Evolutionary conservation across 2,329 filamentous ascomycete species (phyloP).

Genomic region (Xylaria sp.): DNA sequence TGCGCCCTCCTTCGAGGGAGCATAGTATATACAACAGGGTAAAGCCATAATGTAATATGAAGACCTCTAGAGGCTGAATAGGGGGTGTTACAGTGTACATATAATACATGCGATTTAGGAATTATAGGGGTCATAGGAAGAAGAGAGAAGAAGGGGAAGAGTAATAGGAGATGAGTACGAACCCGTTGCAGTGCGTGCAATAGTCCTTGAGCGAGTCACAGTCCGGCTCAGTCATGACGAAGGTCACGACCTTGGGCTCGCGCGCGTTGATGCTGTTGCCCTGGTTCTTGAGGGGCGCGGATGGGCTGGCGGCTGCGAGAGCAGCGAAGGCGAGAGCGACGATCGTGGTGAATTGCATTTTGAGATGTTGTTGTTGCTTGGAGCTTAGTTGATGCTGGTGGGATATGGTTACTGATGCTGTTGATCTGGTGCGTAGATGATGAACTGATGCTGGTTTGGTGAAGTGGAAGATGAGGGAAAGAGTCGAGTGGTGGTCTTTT

Average conservation of each 20-base stretch:
- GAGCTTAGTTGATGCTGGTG: not conserved
- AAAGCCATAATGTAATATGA: not conserved
- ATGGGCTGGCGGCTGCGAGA: slow-evolving; percentile 36
- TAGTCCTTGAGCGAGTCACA: slow-evolving; percentile 41
- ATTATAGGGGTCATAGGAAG: no score
- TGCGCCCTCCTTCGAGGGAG: not conserved
- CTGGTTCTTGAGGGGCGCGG: slow-evolving; percentile 4
- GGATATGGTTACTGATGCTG: not conserved
- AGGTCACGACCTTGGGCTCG: slow-evolving; percentile 10
- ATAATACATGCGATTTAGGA: not conserved
- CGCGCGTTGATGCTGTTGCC: not conserved
- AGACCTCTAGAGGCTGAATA: no score
- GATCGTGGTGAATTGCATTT: slow-evolving; percentile 39
- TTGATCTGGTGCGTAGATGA: not conserved
- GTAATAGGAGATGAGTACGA: slow-evolving; percentile 16
- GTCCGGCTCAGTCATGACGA: slow-evolving; percentile 39
- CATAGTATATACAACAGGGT: no score
- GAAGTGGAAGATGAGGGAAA: not conserved
- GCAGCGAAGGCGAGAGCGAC: slow-evolving; percentile 40
- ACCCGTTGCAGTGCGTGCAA: slow-evolving; percentile 43
- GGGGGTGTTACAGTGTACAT: no score
- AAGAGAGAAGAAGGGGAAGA: not conserved
- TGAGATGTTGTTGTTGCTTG: slow-evolving; percentile 10
- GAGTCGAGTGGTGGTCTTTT: slow-evolving; percentile 16
- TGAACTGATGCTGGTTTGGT: not conserved